These are phyloP conservation scores for Harringtonia lauricola DNA, from an alignment of 2,329 filamentous ascomycete genomes.

Conservation along the genomic window DNA sequence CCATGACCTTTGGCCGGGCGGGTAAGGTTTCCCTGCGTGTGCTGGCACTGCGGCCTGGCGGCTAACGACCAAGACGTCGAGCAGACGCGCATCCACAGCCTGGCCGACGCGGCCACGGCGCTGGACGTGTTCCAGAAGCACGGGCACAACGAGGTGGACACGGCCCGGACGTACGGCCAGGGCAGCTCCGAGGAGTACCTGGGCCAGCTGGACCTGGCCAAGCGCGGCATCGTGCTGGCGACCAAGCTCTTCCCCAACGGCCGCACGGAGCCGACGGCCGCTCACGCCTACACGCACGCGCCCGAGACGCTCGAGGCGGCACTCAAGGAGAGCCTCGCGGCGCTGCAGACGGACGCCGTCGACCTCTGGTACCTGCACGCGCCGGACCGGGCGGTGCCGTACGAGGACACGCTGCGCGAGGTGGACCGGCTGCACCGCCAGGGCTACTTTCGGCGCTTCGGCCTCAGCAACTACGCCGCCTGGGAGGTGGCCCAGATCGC, in stretches of 20 bases:
- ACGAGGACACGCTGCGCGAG: slow-evolving; percentile 41
- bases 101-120: slow-evolving; percentile 43
- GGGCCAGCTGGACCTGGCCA: slow-evolving; percentile 24
- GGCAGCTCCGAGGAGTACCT: slow-evolving; percentile 50
- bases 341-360: slow-evolving; percentile 15
- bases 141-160: slow-evolving; percentile 61
- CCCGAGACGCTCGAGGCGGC: slow-evolving; percentile 11
- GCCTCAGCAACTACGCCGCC: slow-evolving; percentile 33
- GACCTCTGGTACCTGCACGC: slow-evolving; percentile 36
- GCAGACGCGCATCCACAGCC: slow-evolving; percentile 17
- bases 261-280: slow-evolving; percentile 1
- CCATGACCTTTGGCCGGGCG: slow-evolving; percentile 18
- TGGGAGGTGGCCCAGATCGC: slow-evolving; percentile 31
- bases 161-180: slow-evolving; percentile 51
- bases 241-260: slow-evolving; percentile 13
- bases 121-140: slow-evolving; percentile 54
- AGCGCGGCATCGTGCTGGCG: slow-evolving; percentile 17
- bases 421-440: slow-evolving; percentile 33
- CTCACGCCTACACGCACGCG: slow-evolving; percentile 8
- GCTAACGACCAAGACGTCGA: slow-evolving; percentile 10
- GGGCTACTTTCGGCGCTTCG: slow-evolving; percentile 38
- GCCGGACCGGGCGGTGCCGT: slow-evolving; percentile 35
- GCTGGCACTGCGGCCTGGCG: not conserved
- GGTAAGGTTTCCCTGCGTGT: slow-evolving; percentile 1
- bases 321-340: slow-evolving; percentile 12